Base-by-base conservation (phyloP, 345 rosid species). In the Gossypium turneri region DNA sequence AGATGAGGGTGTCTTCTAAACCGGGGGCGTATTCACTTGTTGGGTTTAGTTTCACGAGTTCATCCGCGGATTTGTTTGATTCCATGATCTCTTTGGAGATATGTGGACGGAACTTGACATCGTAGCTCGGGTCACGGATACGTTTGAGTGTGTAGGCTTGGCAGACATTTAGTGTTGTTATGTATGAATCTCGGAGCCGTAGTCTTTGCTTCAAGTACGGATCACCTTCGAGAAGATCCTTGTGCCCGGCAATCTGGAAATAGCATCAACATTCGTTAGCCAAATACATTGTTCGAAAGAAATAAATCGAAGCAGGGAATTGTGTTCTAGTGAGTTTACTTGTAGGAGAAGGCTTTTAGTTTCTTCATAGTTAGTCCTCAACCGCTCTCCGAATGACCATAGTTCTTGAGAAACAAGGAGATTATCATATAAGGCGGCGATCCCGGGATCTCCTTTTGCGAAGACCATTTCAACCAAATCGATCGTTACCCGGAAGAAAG, bases 401-500 rank as follows among this genome's bases (percentile, higher is more conserved):
- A 95, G 74, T 8, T 93, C 97, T 73, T 86, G 44, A 2, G 97
- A 95, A 64, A 95, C 99, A 20, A 95, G 98, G 72, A 95, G 98
- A 65, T 86, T 87, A 72, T 95, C 99, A 41, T 81, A 89, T 82
- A 90, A 65, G 71, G 96, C 91, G 12, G 99, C 98, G 7, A 95
- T 95, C 44, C 93, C 93, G 0, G 96, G 98, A 81, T 93, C 93
- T 76, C 97, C 98, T 86, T 95, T 95, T 73, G 99, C 99, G 8
- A 95, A 95, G 79, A 95, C 99, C 99, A 95, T 95, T 84, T 95
- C 99, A 67, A 95, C 89, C 71, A 95, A 83, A 83, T 95, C 99
- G 66, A 95, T 87, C 41, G 99, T 93, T 80, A 92, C 97, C 77
- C 97, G 85, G 77, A 93, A 95, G 81, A 95, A 95, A 3, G 99